phyloP scores from a whole-genome alignment of 1,284 basidiomycete genomes.

The Moesziomyces antarcticus region DNA sequence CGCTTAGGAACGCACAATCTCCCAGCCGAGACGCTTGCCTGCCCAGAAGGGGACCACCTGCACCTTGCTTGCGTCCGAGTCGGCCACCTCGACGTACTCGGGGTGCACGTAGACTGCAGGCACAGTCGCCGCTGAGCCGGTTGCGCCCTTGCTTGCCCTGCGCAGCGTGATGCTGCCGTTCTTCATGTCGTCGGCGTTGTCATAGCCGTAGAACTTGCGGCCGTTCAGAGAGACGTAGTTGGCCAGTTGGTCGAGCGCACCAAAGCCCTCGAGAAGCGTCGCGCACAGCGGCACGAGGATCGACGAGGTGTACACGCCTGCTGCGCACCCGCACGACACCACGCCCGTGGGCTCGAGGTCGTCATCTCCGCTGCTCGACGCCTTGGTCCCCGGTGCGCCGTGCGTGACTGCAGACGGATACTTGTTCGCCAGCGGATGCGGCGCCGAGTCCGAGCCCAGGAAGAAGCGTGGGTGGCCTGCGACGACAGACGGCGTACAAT shows the following conservation, averaged over 20 bases:
- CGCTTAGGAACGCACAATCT: conserved; percentile 71
- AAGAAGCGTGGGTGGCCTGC: conserved; percentile 94
- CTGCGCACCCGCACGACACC: conserved; percentile 62
- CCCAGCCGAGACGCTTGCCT: conserved; percentile 84
- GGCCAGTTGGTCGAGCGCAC: conserved; percentile 61
- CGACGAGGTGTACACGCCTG: conserved; percentile 66
- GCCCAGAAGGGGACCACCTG: conserved; percentile 90
- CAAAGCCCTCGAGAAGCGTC: conserved; percentile 64
- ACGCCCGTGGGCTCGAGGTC: conserved; percentile 46
- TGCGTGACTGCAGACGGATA: conserved; percentile 71
- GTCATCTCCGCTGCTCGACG: conserved; percentile 31
- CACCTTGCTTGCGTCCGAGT: conserved; percentile 59
- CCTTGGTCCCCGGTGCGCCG: conserved; percentile 42
- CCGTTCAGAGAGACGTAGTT: conserved; percentile 62
- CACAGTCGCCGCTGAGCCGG: conserved; percentile 32
- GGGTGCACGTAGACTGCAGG: conserved; percentile 60
- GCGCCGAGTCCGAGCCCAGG: conserved; percentile 96
- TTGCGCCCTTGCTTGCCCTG: conserved; percentile 9
- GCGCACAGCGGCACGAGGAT: conserved; percentile 66
- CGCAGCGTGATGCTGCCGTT: conserved; percentile 49
- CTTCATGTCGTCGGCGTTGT: conserved; percentile 14
- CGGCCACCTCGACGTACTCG: conserved; percentile 24
- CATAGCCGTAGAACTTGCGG: conserved; percentile 61
- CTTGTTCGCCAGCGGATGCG: conserved; percentile 86
- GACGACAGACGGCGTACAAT: background rate